Base-by-base conservation (phyloP, 179 eudicot genomes). In the Carnegiea gigantea region DNA sequence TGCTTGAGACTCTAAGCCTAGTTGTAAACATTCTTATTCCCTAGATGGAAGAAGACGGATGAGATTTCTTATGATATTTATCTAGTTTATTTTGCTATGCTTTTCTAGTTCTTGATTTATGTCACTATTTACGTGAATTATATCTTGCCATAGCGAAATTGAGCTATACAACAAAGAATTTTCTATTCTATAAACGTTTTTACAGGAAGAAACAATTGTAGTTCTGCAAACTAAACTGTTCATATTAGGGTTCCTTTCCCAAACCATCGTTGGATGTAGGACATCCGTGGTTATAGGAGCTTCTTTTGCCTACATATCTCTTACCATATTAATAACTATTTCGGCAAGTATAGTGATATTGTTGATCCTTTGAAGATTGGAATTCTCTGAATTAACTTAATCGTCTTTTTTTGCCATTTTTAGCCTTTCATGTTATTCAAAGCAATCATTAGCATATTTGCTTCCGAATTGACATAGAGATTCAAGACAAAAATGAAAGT, bases 1-100 rank as follows among this genome's bases (percentile, higher is more conserved):
- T 93, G 98, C 93, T 95, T 40, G 98, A 97, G 78, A 92, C 92
- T 80, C 92, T 95, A 13, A 91, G 93, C 62, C 82, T 95, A 79
- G 90, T 95, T 48, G 85, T 93, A 40, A 85, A 92, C 68, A 87
- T 91, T 36, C 89, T 95, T 46, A 95, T 95, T 77, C 98, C 98
- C 82, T 88, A 83, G 33, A 95, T 93, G 98, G 98, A 97, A 97
- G 98, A 71, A 89, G 95, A 84, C 82, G 88, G 81, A 98, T 93
- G 83, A 88, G 82, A 24, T 79, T 53, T 73, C 75, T 51, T 23
- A n/a, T 64, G 30, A 64, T 44, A 21, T 15, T 48, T 53, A 38
- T 64, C 70, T 64, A 12, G 13, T 9, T 64, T 64, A 64, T 24
- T 33, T 12, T 40, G 73, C 73, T 73, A n/a, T 57, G 13, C 9